Base-by-base conservation (phyloP, 768 basidiomycete species). In the Pisolithus albus region DNA sequence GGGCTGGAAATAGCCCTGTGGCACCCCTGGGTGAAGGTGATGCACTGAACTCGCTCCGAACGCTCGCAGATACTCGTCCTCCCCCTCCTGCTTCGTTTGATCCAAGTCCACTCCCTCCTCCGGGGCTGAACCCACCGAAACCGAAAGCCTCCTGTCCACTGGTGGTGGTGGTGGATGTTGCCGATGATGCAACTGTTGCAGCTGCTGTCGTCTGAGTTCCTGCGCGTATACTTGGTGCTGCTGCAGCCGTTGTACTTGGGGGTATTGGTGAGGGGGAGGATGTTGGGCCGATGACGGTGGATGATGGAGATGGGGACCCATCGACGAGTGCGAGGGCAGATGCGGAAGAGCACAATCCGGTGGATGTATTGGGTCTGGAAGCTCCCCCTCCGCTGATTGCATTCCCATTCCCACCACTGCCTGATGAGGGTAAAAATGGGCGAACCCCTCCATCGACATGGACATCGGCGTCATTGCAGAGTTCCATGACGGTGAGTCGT, bases 401-500 rank as follows among this genome's bases (percentile, higher is more conserved):
- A 13, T 13, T 34, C 10, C 34, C 34, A 26, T 1, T 26, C 26
- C 26, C 26, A 26, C 26, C 26, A 34, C 15, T 34, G 55, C 60
- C 26, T 56, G 65, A 58, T 64, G 57, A 52, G 15, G 70, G 55
- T 77, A 78, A 56, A 75, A 78, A 70, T 68, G 75, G 56, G 71
- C 73, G 75, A 70, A 71, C 49, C 67, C 70, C 62, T 58, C 67
- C 63, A 71, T 72, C 67, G 66, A 68, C 63, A 71, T 72, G 66
- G 66, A 68, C 67, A 69, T 69, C 70, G 64, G 74, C 65, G 74
- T 86, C 85, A 78, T 89, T 88, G 79, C 87, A 88, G 77, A 90
- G 84, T 59, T 90, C 88, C 86, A 89, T 79, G 78, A 90, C 83
- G 68, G 83, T 77, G 78, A 90, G 81, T 54, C 88, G 72, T 60